Evolutionary conservation across 305 asterid genomes (phyloP), one percentile per base, ranked within the genome.

Genomic region (Solanum hybrid): DNA sequence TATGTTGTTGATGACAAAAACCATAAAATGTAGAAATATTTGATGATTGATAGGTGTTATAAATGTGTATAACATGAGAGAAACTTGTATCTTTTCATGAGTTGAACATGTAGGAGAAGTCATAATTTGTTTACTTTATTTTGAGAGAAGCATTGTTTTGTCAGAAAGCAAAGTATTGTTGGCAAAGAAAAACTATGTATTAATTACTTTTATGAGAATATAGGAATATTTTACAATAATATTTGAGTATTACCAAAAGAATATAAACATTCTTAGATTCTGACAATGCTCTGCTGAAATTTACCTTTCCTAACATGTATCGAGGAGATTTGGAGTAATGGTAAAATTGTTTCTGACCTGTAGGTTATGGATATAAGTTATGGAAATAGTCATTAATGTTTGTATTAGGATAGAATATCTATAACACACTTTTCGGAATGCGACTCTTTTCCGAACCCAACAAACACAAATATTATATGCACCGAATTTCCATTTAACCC

Each of bases 71-170:
- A 82, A 46, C 69, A 82, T 27, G 16, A 46, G 32, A 27, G 75
- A 46, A 46, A 22, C 51, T 26, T 42, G 16, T 51, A 29, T 51
- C 31, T 17, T 84, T 56, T 51, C 29, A 17, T 46, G 31, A 84
- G 27, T 27, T 82, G 37, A 32, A 46, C 73, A 46, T 9, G 37
- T 42, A 27, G 72, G 72, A 82, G 73, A 82, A 82, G 35, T 82
- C 73, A 46, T 82, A 46, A 82, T 29, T 84, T 84, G 87, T 6
- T 84, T 84, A 51, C 87, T 84, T 84, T 29, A 84, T 84, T 84
- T 84, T 29, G 20, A 51, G 87, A 84, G 36, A 84, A 84, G 87
- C 20, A 84, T 84, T 46, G 42, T 84, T 84, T 51, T 51, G 87
- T 84, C 75, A 79, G 35, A 82, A 64, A 32, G 66, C 88, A 81